Conservation (phyloP, 768 basidiomycete genomes). For the Mrakia hoshinonis region DNA sequence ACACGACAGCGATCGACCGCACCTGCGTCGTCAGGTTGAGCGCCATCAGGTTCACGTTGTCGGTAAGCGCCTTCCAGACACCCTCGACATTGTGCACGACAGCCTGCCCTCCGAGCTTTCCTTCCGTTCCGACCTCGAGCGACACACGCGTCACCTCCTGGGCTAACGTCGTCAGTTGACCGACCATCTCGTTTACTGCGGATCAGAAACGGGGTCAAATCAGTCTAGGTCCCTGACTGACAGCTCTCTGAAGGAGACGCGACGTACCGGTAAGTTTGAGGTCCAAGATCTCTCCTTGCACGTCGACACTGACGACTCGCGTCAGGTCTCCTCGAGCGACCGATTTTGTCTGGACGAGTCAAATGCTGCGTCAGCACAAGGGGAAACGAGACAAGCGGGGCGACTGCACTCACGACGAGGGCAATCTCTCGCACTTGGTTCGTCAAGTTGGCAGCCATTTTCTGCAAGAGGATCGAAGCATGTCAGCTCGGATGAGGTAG, state of each 20-base stretch:
- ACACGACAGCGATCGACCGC: slow-evolving; percentile 28
- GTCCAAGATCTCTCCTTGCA: slow-evolving; percentile 66
- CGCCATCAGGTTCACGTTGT: slow-evolving; percentile 30
- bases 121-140: slow-evolving; percentile 87
- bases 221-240: background rate
- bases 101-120: slow-evolving; percentile 86
- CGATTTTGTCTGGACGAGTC: background rate
- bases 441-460: slow-evolving; percentile 44
- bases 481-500: slow-evolving; percentile 33
- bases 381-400: background rate
- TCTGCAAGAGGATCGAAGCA: slow-evolving; percentile 31
- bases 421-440: slow-evolving; percentile 71
- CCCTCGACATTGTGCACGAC: slow-evolving; percentile 30
- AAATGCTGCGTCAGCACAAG: slow-evolving; percentile 36
- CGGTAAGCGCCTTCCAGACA: slow-evolving; percentile 32
- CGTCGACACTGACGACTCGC: slow-evolving; percentile 81
- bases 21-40: slow-evolving; percentile 24
- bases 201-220: slow-evolving; percentile 31
- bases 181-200: slow-evolving; percentile 93
- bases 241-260: background rate
- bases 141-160: slow-evolving; percentile 63
- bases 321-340: slow-evolving; percentile 53
- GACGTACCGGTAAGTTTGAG: slow-evolving; percentile 34
- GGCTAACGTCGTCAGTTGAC: slow-evolving; percentile 57
- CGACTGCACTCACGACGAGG: slow-evolving; percentile 69